Evolutionary conservation across 2,329 filamentous ascomycete species (phyloP), one percentile per base, ranked within the genome.

Genomic region (Pseudogymnoascus sp.): DNA sequence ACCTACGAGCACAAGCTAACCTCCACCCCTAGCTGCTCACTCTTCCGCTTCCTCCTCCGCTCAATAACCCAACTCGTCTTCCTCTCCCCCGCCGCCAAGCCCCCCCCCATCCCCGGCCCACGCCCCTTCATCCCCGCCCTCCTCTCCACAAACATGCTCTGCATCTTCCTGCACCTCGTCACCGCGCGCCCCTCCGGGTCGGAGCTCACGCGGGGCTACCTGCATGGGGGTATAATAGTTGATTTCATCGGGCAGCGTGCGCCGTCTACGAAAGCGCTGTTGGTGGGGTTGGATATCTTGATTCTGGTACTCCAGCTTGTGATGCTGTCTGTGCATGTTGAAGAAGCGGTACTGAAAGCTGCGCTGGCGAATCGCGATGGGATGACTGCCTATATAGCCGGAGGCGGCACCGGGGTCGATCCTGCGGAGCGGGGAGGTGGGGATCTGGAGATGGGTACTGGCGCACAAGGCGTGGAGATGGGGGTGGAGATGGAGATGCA

Each of bases 191-290:
- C 84, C 0, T 74, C 75, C 21, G 84, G 83, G n/a, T 79, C 80
- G 65, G 86, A 88, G 68, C 79, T 82, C 38, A 80, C 84, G 64
- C 78, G 84, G 61, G 86, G 85, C 23, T 89, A 88, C 70, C 78
- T 88, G 23, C 86, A 89, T 66, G 86, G 86, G 23, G 86, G 86
- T 35, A 77, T 88, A 60, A 78, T 89, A 23, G 81, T 88, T 68
- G 86, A 89, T 70, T 86, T 89, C 67, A 79, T 89, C 67, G 86
- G 86, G 12, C 86, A 89, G 72, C 82, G 81, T 67, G 83, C 85
- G 3, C 83, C 86, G 1, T 78, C 80, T 1, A 85, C 83, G 23
- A 79, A 79, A 66, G 69, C 83, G 14, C 79, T 81, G 60, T 79
- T 87, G 53, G 66, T 88, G 4, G 69, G 82, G 1, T 73, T 84